Conservation (phyloP, 2,329 filamentous ascomycete species). For the Penicillium sp. region DNA sequence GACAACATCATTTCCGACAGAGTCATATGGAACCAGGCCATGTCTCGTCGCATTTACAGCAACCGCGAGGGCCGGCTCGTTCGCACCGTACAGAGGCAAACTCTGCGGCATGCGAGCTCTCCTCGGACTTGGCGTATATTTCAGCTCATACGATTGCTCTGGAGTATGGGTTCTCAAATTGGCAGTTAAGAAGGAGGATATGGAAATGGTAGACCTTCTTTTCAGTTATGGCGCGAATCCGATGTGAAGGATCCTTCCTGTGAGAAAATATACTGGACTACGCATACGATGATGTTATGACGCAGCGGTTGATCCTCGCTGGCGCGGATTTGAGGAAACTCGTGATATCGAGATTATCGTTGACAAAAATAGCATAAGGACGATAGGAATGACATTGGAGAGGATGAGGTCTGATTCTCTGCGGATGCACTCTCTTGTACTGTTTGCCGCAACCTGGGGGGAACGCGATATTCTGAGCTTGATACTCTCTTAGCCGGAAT, state of each 20-base stretch:
- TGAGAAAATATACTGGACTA: background rate
- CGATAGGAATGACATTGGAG: background rate
- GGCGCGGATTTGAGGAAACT: background rate
- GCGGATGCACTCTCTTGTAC: background rate
- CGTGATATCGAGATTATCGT: background rate
- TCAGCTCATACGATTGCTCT: too few species aligned
- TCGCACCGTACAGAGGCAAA: background rate
- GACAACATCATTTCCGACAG: background rate
- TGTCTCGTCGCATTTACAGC: background rate
- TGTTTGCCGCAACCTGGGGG: background rate
- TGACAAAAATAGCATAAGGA: background rate
- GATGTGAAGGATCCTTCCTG: background rate
- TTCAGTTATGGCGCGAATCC: background rate
- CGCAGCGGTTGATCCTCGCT: background rate
- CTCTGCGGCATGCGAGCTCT: background rate
- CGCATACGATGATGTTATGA: background rate
- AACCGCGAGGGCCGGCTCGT: background rate
- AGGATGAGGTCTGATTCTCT: background rate
- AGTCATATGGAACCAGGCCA: background rate
- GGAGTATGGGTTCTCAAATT: background rate
- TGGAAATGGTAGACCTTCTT: background rate
- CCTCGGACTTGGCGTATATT: too few species aligned
- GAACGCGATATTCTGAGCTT: background rate
- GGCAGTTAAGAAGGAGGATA: background rate
- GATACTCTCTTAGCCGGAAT: background rate